Base-by-base conservation (phyloP, 2,329 filamentous ascomycete genomes). In the Blastomyces gilchristii region DNA sequence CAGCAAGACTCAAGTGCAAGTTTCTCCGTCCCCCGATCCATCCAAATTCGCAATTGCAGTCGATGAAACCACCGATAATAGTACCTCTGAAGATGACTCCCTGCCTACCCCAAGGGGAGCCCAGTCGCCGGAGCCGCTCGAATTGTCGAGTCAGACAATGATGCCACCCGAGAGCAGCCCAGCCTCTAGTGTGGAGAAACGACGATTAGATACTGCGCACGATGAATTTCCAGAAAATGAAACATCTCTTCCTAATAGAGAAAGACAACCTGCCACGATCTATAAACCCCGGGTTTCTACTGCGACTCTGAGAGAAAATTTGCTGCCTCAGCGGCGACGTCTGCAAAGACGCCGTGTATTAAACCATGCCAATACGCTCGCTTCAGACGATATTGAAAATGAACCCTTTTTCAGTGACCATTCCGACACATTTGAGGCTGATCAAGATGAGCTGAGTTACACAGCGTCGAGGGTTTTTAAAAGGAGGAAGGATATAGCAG, bases 401-500 rank as follows among this genome's bases (percentile, higher is more conserved):
- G 49, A 37, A 43, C 14, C n/a, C 52, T 45, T 39, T 22, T 47
- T 43, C 4, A 45, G 41, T 14, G 63, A 60, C 22, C 47, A 63
- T 18, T 57, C 49, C 18, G 50, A 50, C 16, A 45, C 58, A 61
- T 25, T 60, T 43, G 70, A 67, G 34, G 66, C 69, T 7, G 74
- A 76, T 61, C 73, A 77, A 18, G 75, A 77, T 63, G 75, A 77
- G 64, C 66, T 76, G 53, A 73, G 68, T 54, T 72, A 71, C 61
- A 60, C 69, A 12, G 70, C 70, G 25, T 52, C 67, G 61, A 47
- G 41, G 70, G 71, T 61, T 63, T 64, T 14, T 65, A 68, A 65
- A 68, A 67, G 57, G 61, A 60, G 58, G 66, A 67, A 66, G 37
- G 41, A n/a, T 31, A 22, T 18, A 7, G 8, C 25, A 50, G 49